Evolutionary conservation across 371 early-diverging fungal genomes (phyloP).

Genomic region (Apophysomyces trapeziformis): DNA sequence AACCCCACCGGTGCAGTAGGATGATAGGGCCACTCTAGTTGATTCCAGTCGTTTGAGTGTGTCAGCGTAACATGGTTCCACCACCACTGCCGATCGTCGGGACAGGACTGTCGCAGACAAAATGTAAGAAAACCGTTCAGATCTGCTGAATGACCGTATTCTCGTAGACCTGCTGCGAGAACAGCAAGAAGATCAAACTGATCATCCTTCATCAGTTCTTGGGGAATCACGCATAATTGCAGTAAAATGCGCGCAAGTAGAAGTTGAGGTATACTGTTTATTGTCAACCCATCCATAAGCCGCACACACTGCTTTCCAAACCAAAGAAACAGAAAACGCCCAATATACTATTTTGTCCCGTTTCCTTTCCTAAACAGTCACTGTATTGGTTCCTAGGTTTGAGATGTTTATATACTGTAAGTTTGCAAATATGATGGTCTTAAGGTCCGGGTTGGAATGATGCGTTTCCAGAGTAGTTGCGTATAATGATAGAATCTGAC

Average conservation of each 20-base stretch:
- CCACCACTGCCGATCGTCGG: conserved; percentile 19
- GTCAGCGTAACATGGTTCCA: conserved; percentile 17
- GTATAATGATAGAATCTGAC: conserved; percentile 52
- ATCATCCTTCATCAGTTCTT: conserved; percentile 13
- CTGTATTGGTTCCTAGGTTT: neutral
- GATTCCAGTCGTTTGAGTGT: conserved; percentile 12
- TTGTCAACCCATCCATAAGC: conserved; percentile 35
- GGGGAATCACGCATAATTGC: conserved; percentile 36
- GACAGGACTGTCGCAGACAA: conserved; percentile 27
- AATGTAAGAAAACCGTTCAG: conserved; percentile 41
- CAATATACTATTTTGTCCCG: neutral
- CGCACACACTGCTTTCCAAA: neutral
- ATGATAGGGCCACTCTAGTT: conserved; percentile 2
- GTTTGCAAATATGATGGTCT: conserved; percentile 8
- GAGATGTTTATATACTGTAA: conserved; percentile 1
- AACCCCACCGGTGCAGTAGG: conserved; percentile 21
- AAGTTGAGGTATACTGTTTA: conserved; percentile 34
- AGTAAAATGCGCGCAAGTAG: conserved; percentile 40
- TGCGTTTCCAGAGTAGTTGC: conserved; percentile 26
- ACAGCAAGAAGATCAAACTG: conserved; percentile 23
- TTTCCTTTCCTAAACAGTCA: neutral
- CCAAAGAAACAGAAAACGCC: neutral
- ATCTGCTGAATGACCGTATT: conserved; percentile 36
- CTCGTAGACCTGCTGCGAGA: conserved; percentile 32
- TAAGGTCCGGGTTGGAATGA: conserved; percentile 8